Evolutionary conservation across 495 filamentous ascomycete species (phyloP).

Genomic region (Beverwykella pulmonaria): DNA sequence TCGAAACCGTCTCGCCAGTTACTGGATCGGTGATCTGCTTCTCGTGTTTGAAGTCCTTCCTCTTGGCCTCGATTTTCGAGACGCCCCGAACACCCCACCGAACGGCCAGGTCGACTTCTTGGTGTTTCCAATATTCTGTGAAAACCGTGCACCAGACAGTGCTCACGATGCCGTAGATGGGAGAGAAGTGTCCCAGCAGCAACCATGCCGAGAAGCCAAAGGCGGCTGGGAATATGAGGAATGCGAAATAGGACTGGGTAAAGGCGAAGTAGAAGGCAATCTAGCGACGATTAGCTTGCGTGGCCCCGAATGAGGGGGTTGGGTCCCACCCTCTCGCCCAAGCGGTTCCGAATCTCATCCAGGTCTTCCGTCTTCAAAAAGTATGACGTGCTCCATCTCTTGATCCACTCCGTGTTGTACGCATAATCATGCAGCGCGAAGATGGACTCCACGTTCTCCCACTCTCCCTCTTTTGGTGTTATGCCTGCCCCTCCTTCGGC

Average conservation of each 20-base stretch:
- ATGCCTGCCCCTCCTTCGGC: conserved; percentile 90
- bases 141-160: conserved; percentile 88
- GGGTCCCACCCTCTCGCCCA: conserved; percentile 77
- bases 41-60: conserved; percentile 79
- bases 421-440: conserved; percentile 87
- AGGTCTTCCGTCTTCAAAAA: conserved; percentile 76
- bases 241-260: conserved; percentile 86
- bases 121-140: conserved; percentile 95
- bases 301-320: conserved; percentile 11
- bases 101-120: conserved; percentile 86
- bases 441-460: conserved; percentile 80
- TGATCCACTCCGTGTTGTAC: conserved; percentile 90
- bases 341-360: conserved; percentile 79
- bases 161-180: conserved; percentile 78
- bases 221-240: conserved; percentile 79
- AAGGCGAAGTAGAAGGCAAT: conserved; percentile 97
- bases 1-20: conserved; percentile 78
- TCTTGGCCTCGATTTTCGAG: conserved; percentile 73
- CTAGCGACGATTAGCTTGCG: conserved; percentile 42
- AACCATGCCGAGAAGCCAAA: conserved; percentile 83
- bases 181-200: conserved; percentile 80
- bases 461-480: conserved; percentile 76
- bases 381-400: conserved; percentile 81
- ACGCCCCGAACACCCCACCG: conserved; percentile 92
- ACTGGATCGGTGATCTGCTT: conserved; percentile 73